Evolutionary conservation across 2,329 filamentous ascomycete genomes (phyloP), one percentile per base, ranked within the genome.

Genomic region (Neocatenulostroma microsporum): DNA sequence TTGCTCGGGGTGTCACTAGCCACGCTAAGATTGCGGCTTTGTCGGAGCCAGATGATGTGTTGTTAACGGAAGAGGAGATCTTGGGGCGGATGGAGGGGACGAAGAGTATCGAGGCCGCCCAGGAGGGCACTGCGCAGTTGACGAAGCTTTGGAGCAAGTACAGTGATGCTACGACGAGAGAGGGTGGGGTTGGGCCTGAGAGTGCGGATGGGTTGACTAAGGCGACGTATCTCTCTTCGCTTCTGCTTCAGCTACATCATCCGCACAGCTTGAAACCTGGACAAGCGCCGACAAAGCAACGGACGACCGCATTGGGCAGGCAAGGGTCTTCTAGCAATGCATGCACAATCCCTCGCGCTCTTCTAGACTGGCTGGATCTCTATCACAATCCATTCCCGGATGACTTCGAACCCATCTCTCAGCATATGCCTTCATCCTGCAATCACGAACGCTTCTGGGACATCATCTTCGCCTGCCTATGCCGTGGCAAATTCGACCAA

Each of bases 391-490:
- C 81, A 18, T 83, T 83, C 50, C 71, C 73, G 2, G 71, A 76
- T 34, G 82, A 88, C 51, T 66, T 83, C 17, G 68, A 76, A 24
- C 69, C 78, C 3, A 72, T 95, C 17, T 66, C 74, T 44, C 69
- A 70, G 19, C 64, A 78, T 48, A 70, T 71, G 30, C 83, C 84
- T 1, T 83, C 83, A 41, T 84, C 87, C 15, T 82, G 85, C 2
- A 77, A 78, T 28, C 84, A 91, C 52, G 67, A 72, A 18, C 68
- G 82, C 23, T 96, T 86, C 62, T 96, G 89, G 89, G 84, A 88
- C 54, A 78, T 78, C 1, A 67, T 94, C n/a, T 83, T 81, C 49
- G 76, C 76, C 37, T 70, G 78, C 11, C 68, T 88, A 15, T 67
- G 94, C 18, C 82, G 87, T 30, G 89, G 88, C 27, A 80, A 82